These are phyloP conservation scores for Castanea sativa DNA, from an alignment of 306 rosid genomes.

Conservation along the genomic window DNA sequence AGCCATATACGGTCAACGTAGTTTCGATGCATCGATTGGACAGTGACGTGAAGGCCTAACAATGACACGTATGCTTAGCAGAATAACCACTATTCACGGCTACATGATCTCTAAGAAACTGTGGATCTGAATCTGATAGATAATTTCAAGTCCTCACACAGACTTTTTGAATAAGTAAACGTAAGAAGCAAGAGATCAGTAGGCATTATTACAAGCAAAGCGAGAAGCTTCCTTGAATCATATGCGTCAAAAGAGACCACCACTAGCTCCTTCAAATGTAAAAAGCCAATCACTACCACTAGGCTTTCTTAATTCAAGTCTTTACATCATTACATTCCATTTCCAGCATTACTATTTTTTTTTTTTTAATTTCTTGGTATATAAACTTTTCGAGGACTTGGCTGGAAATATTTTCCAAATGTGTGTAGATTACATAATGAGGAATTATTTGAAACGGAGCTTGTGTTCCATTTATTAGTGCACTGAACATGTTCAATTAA, in stretches of 20 bases:
- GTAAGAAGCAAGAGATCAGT: neutral
- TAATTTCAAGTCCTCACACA: neutral
- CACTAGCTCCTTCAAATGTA: too few relatives aligned
- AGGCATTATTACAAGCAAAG: neutral
- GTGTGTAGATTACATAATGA: too few relatives aligned
- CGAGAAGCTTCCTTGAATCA: too few relatives aligned
- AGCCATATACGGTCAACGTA: neutral
- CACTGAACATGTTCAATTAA: rapidly evolving
- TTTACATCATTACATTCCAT: too few relatives aligned
- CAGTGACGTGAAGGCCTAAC: neutral
- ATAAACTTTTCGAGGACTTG: too few relatives aligned
- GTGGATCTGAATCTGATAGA: neutral
- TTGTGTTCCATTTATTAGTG: rapidly evolving
- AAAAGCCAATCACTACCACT: too few relatives aligned
- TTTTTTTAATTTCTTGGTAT: too few relatives aligned
- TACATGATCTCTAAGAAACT: neutral
- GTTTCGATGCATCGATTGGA: neutral
- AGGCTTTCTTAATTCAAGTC: too few relatives aligned
- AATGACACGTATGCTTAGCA: neutral
- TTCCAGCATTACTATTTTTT: too few relatives aligned
- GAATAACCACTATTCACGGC: neutral
- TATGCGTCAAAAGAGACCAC: too few relatives aligned
- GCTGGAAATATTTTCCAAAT: too few relatives aligned
- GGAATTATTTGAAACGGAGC: too few relatives aligned
- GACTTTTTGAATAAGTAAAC: constrained; percentile 5